Base-by-base conservation (phyloP, 345 rosid genomes). In the Lepidium africanum region DNA sequence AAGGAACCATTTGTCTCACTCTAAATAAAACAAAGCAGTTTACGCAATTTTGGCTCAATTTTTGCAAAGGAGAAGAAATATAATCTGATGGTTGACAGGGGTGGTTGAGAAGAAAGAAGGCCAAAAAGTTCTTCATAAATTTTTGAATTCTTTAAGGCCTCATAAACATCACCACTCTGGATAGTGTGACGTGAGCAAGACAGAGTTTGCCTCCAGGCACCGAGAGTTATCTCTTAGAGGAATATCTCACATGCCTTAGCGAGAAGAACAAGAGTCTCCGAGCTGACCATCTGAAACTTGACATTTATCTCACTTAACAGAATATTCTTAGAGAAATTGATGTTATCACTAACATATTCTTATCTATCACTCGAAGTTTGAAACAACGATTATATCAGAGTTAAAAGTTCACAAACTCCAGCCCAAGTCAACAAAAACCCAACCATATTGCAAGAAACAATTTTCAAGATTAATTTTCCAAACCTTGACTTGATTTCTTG, bases 211-310 rank as follows among this genome's bases (percentile, higher is more conserved):
- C 51, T 67, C 82, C 84, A 82, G 1, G 74, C 61, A 3, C 82
- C 32, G n/a, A n/a, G n/a, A 0, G 42, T 12, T 47, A 46, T 10
- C 13, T 62, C 55, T 6, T 7, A 12, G 7, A 82, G 76, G 74
- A 82, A 80, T 32, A 82, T 57, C 64, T 80, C 82, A 23, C 75
- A 62, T 1, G 84, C 84, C 61, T 82, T 80, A 38, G 78, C 59
- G 11, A 82, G 48, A 37, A 79, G 12, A 7, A 69, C 4, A 5
- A 71, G 75, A 39, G 80, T 37, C 6, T 75, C 78, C 37, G 70
- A 52, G 21, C 77, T 75, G 23, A 82, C 47, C 80, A 69, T 69
- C 79, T 75, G 16, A 63, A 37, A 19, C 11, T 33, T 10, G 9
- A 33, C 35, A 5, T 7, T n/a, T 14, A 33, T 53, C 13, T 53